These are phyloP conservation scores for Ramularia collo-cygni DNA, from an alignment of 2,329 filamentous ascomycete genomes.

Conservation along the genomic window DNA sequence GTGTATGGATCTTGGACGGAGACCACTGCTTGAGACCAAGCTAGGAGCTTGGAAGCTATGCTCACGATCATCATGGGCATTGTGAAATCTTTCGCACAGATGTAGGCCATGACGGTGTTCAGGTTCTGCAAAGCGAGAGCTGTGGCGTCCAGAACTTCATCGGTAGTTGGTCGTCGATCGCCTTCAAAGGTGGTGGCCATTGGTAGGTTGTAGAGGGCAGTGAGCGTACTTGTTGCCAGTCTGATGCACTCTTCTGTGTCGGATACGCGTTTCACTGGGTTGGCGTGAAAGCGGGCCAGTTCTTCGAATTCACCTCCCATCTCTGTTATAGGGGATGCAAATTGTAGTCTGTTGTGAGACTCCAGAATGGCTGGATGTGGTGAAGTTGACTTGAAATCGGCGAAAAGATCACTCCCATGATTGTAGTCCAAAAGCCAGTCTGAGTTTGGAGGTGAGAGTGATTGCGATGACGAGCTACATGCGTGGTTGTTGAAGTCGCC, in stretches of 20 bases:
- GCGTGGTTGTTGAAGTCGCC: conserved; percentile 8
- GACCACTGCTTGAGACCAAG: conserved; percentile 15
- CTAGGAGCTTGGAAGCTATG: conserved; percentile 13
- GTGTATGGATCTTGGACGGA: conserved; percentile 10
- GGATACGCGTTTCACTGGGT: neutral
- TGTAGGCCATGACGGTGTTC: conserved; percentile 13
- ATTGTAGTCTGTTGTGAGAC: conserved; percentile 7
- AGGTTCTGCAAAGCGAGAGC: conserved; percentile 10
- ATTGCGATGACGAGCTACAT: conserved; percentile 5
- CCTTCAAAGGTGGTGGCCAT: conserved; percentile 6
- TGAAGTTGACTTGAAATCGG: neutral
- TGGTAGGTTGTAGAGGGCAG: conserved; percentile 14
- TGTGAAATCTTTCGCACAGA: conserved; percentile 15
- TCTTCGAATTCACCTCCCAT: conserved; percentile 2
- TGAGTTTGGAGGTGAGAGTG: conserved; percentile 6
- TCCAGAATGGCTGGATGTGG: conserved; percentile 4
- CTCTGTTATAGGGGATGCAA: conserved; percentile 1
- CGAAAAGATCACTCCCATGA: conserved; percentile 8
- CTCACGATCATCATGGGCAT: conserved; percentile 10
- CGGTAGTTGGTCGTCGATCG: conserved; percentile 10
- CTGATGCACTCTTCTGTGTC: conserved; percentile 8
- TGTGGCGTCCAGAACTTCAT: conserved; percentile 12
- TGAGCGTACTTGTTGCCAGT: conserved; percentile 13
- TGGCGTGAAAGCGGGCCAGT: neutral
- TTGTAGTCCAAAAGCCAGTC: conserved; percentile 19